Evolutionary conservation across 2,329 filamentous ascomycete genomes (phyloP), one percentile per base, ranked within the genome.

Genomic region (Xylaria polymorpha): DNA sequence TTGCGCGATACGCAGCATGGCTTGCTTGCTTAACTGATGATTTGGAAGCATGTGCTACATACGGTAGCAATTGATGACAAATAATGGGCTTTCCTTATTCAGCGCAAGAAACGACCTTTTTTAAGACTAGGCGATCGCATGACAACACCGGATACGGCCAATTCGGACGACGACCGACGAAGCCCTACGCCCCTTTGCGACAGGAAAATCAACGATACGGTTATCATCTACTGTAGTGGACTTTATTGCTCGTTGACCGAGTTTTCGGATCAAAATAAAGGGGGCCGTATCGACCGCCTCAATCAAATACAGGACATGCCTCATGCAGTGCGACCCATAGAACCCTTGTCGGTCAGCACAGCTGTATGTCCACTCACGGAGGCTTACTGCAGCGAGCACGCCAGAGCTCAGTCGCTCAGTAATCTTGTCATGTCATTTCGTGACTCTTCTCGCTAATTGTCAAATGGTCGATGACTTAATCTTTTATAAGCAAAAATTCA

Each of bases 11-110:
- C n/a, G 25, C 29, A 15, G 35, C 6, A 8, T 18, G 12, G 41
- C 18, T 25, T 60, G 41, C 18, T 25, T 60, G 63, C 63, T 66
- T 66, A 69, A 66, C 41, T 63, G 43, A 66, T 69, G 59, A 69
- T 69, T 69, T 69, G 63, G 58, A 69, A 66, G 67, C 67, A 43
- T 39, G 51, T 0, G 37, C 9, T 29, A 25, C 18, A 12, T 29
- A 25, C 18, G 8, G 43, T 12, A 37, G 7, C 18, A 20, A 35
- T 12, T n/a, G 3, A 48, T 63, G 67, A 66, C 63, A 66, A 69
- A 69, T 69, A 9, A 43, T 25, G 1, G n/a, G 25, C 25, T 2
- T 29, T 4, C 9, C 43, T 63, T 69, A 69, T 56, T 66, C 62
- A 69, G 63, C 53, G 32, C 60, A 53, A 63, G 53, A 60, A 63